A percentile compares a stretch with the other conserved stretches of the same genome.
These are phyloP conservation scores for Candida sonorensis DNA, from an alignment of 805 yeast genomes.

Conservation along the genomic window DNA sequence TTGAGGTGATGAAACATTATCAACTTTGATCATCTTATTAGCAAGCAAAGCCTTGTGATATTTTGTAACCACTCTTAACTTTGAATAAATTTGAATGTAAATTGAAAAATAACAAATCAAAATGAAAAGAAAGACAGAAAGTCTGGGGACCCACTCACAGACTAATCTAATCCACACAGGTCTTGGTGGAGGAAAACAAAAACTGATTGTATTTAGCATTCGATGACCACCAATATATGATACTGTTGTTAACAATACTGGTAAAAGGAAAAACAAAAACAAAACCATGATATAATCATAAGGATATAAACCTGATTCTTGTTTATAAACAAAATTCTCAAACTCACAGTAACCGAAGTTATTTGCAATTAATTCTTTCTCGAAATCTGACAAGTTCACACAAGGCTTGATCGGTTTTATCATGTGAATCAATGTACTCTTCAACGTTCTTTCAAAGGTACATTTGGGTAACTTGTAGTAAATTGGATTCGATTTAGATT, in stretches of 20 bases:
- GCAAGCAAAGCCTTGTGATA: slow-evolving; percentile 9
- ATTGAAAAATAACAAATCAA: slow-evolving; percentile 14
- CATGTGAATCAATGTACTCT: too few relatives aligned
- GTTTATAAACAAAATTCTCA: slow-evolving; percentile 6
- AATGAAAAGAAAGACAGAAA: slow-evolving; percentile 7
- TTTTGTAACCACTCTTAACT: slow-evolving; percentile 6
- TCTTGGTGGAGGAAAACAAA: slow-evolving; percentile 10
- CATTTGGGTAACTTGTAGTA: slow-evolving; percentile 3
- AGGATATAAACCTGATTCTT: slow-evolving; percentile 12
- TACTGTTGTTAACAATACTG: slow-evolving; percentile 6
- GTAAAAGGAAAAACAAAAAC: slow-evolving; percentile 4
- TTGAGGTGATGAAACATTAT: too few relatives aligned
- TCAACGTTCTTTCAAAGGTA: too few relatives aligned
- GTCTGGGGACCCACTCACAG: slow-evolving; percentile 12
- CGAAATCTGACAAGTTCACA: slow-evolving; percentile 4
- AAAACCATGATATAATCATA: slow-evolving; percentile 5
- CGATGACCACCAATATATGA: slow-evolving; percentile 6
- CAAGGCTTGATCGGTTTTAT: background rate
- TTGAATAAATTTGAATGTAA: slow-evolving; percentile 11
- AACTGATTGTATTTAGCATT: slow-evolving; percentile 10
- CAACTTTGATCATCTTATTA: too few relatives aligned
- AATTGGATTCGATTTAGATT: slow-evolving; percentile 4
- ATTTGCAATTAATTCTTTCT: slow-evolving; percentile 4
- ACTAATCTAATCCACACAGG: slow-evolving; percentile 15
- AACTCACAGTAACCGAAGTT: slow-evolving; percentile 13